Evolutionary conservation across 2,329 filamentous ascomycete species (phyloP), one percentile per base, ranked within the genome.

Genomic region (Ophiostoma australiae): DNA sequence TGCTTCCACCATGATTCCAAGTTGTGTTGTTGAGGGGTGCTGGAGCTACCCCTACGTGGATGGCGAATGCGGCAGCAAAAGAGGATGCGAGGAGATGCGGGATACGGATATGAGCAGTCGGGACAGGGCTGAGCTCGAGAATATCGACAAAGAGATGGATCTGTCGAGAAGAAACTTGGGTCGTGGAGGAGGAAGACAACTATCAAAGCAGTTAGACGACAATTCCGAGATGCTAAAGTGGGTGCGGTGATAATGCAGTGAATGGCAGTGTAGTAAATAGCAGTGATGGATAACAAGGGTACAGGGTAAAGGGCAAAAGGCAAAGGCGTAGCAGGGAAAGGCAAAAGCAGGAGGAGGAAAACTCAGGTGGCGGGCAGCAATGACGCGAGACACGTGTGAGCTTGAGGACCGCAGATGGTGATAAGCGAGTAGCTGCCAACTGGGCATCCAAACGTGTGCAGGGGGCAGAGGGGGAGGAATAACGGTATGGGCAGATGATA

Each of bases 1-100:
- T 85, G 90, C 91, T 88, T 97, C 94, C 86, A 95, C 94, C 94
- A 98, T 97, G 90, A 94, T 83, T 80, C 74, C 74, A 73, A 73
- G 72, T 70, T 72, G 71, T 35, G 58, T 15, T 68, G 39, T 37
- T n/a, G 23, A 72, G 68, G 69, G 70, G 70, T 39, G 70, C 71
- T 66, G 48, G 10, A 69, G 61, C 70, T 44, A 41, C 71, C 68
- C 72, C 71, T 66, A 68, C 68, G 69, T n/a, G 67, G 61, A 31
- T 61, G 37, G 20, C 61, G 27, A 58, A 44, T 55, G 66, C 35
- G 31, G 20, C 17, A 48, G 6, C 8, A 48, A n/a, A 48, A 13
- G n/a, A 33, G 27, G 20, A 41, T 44, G 44, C 4, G 44, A 20
- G 6, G 27, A 33, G 35, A 11, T 13, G 65, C 10, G 37, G 13